These are phyloP conservation scores for Pseudogymnoascus sp. DNA, from an alignment of 2,329 filamentous ascomycete genomes.

Conservation along the genomic window DNA sequence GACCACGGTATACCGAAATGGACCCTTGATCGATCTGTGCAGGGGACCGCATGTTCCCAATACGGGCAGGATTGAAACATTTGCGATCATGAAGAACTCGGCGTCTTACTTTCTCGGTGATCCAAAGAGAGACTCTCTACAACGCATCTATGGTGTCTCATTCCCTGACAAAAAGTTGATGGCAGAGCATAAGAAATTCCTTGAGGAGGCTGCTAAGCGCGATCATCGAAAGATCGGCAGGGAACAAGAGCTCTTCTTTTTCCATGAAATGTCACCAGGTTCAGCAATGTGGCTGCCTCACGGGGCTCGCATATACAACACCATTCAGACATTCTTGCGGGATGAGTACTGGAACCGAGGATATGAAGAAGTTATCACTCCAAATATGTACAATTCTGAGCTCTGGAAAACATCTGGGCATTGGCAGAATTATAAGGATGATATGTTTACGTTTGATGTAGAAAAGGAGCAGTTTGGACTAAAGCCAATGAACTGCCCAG, in stretches of 20 bases:
- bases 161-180: slow-evolving; percentile 96
- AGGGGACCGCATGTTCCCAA: slow-evolving; percentile 90
- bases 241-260: slow-evolving; percentile 97
- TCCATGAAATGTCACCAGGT: slow-evolving; percentile 87
- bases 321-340: slow-evolving; percentile 71
- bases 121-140: slow-evolving; percentile 86
- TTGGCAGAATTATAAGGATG: slow-evolving; percentile 88
- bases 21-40: slow-evolving; percentile 90
- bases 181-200: slow-evolving; percentile 85
- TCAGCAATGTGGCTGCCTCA: slow-evolving; percentile 89
- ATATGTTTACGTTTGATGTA: slow-evolving; percentile 82
- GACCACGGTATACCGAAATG: slow-evolving; percentile 84
- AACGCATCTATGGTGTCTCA: slow-evolving; percentile 93
- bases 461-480: slow-evolving; percentile 82
- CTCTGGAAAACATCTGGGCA: slow-evolving; percentile 94
- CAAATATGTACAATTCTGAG: slow-evolving; percentile 91
- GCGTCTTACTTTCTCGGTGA: slow-evolving; percentile 89
- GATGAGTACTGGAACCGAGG: slow-evolving; percentile 87
- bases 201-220: slow-evolving; percentile 96
- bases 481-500: slow-evolving; percentile 98
- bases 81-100: slow-evolving; percentile 78
- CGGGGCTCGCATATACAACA: slow-evolving; percentile 89
- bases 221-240: slow-evolving; percentile 91
- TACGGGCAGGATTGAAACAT: slow-evolving; percentile 88
- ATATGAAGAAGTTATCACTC: slow-evolving; percentile 91